Evolutionary conservation across 1,139 yeast species (phyloP).

Genomic region (Pichia sp.): DNA sequence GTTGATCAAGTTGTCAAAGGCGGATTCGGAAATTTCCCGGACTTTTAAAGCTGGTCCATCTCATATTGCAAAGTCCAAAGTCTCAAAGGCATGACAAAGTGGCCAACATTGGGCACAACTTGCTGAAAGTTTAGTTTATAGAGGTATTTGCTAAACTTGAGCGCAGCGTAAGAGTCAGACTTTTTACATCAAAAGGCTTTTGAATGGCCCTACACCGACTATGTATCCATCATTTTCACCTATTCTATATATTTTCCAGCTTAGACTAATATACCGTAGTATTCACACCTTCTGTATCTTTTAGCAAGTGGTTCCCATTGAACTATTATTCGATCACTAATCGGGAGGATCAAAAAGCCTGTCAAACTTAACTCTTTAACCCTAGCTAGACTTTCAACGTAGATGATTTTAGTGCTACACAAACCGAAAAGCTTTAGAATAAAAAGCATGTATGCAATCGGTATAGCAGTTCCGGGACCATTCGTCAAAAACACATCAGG

Average conservation of each 20-base stretch:
- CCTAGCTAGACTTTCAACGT: constrained; percentile 86
- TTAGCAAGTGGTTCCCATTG: constrained; percentile 76
- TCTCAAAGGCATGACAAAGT: not conserved
- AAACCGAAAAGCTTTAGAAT: constrained; percentile 51
- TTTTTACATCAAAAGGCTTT: not conserved
- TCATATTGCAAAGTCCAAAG: constrained; percentile 2
- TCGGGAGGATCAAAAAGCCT: constrained; percentile 64
- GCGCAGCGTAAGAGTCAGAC: too few species aligned
- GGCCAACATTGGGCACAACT: not conserved
- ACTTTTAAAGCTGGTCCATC: not conserved
- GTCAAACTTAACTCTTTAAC: constrained; percentile 72
- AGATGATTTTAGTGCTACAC: constrained; percentile 56
- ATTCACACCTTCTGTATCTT: constrained; percentile 62
- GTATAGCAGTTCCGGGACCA: constrained; percentile 94
- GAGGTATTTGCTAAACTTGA: not conserved
- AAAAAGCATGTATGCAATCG: constrained; percentile 62
- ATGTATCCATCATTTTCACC: not conserved
- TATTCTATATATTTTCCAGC: constrained; percentile 9
- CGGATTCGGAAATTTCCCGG: constrained; percentile 16
- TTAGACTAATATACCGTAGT: constrained; percentile 68
- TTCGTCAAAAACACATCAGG: constrained; percentile 65
- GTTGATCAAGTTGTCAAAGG: constrained; percentile 49
- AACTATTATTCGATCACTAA: constrained; percentile 74
- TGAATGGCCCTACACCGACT: not conserved
- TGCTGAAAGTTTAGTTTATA: constrained; percentile 39